A percentile compares a stretch with the other conserved stretches of the same genome.
phyloP scores from a whole-genome alignment of 768 basidiomycete genomes.

The Auricularia auricula-judae region DNA sequence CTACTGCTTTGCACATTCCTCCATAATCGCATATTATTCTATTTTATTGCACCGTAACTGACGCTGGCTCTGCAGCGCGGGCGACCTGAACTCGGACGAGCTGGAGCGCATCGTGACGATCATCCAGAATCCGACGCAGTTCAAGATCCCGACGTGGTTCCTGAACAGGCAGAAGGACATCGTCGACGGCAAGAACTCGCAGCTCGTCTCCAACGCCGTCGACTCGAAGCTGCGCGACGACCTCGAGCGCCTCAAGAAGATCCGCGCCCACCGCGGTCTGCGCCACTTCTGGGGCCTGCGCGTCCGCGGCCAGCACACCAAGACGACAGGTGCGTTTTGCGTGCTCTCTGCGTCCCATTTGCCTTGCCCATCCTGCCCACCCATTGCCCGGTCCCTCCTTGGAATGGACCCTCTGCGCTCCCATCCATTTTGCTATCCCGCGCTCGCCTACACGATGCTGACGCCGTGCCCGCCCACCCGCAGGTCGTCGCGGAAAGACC shows the following conservation, averaged over 20 bases:
- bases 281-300: constrained; percentile 91
- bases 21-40: too few species aligned
- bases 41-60: neutral
- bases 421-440: neutral
- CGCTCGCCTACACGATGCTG: too few species aligned
- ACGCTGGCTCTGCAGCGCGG: constrained; percentile 49
- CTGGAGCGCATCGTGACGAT: constrained; percentile 98
- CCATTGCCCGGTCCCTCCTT: neutral
- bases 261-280: constrained; percentile 89
- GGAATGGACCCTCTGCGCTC: too few species aligned
- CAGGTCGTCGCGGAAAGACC: constrained; percentile 91
- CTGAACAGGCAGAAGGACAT: constrained; percentile 98
- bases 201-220: constrained; percentile 91
- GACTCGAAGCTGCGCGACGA: constrained; percentile 99
- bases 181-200: constrained; percentile 91
- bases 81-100: constrained; percentile 99
- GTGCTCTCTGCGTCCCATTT: too few species aligned
- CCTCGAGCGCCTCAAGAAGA: constrained; percentile 97
- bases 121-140: constrained; percentile 98
- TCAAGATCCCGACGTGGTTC: constrained; percentile 99
- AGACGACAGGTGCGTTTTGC: constrained; percentile 68
- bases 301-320: constrained; percentile 98
- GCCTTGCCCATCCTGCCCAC: neutral
- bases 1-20: too few species aligned
- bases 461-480: too few species aligned